These are phyloP conservation scores for Trichophyton simii DNA, from an alignment of 2,329 filamentous ascomycete genomes.

Conservation along the genomic window DNA sequence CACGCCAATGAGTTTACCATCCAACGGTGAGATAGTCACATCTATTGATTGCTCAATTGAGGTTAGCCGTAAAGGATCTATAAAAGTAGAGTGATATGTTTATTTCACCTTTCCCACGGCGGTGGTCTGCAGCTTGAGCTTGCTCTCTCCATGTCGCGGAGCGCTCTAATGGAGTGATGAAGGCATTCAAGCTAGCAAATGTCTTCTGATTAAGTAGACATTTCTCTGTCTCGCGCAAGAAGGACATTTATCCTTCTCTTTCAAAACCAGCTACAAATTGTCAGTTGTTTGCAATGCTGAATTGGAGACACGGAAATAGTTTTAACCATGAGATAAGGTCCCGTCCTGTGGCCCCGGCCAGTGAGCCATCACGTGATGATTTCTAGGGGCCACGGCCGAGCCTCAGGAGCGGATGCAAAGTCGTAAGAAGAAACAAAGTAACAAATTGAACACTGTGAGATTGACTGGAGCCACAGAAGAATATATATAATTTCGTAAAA, in stretches of 20 bases:
- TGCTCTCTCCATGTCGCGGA: constrained; percentile 25
- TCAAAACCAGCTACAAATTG: background rate
- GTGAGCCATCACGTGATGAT: no score
- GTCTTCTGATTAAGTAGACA: constrained; percentile 31
- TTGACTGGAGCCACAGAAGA: background rate
- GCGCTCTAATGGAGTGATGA: constrained; percentile 28
- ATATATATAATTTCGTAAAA: background rate
- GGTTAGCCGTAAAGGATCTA: background rate
- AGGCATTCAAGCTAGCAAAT: constrained; percentile 27
- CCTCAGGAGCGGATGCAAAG: no score
- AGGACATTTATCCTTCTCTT: constrained; percentile 27
- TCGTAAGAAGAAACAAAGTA: background rate
- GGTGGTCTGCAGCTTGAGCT: constrained; percentile 28
- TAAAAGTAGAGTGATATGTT: background rate
- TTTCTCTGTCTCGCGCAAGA: constrained; percentile 33
- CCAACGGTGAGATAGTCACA: constrained; percentile 25
- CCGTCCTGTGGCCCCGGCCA: no score
- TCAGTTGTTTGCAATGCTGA: background rate
- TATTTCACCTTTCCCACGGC: constrained; percentile 21
- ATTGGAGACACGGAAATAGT: background rate
- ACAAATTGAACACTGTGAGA: no score
- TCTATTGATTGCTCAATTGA: constrained; percentile 16
- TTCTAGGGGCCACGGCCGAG: no score
- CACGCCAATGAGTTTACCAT: constrained; percentile 45
- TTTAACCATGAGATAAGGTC: no score